phyloP scores from a whole-genome alignment of 2,329 filamentous ascomycete species.

The Ceratocystis colombiana region DNA sequence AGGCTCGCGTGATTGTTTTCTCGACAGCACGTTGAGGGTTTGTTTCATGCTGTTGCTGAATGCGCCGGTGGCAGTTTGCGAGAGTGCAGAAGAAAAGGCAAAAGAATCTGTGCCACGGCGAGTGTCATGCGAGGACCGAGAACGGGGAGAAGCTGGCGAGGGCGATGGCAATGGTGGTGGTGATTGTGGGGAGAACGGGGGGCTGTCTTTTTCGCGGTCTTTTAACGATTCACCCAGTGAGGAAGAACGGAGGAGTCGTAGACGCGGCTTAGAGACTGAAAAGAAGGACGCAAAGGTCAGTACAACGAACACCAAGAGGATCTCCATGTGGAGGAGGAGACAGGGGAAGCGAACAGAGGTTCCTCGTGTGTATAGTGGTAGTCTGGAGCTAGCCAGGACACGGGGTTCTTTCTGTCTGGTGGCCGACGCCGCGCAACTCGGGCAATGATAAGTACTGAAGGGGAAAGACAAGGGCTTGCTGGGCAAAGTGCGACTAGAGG shows the following conservation, averaged over 20 bases:
- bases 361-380: too few species aligned
- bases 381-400: too few species aligned
- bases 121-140: slow-evolving; percentile 12
- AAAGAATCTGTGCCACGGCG: slow-evolving; percentile 29
- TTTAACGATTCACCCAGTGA: slow-evolving; percentile 16
- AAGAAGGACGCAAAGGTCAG: slow-evolving; percentile 23
- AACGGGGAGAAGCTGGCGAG: background rate
- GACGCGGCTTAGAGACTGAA: slow-evolving; percentile 24
- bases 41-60: slow-evolving; percentile 36
- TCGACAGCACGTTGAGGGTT: slow-evolving; percentile 28
- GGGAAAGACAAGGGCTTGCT: too few species aligned
- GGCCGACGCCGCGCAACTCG: too few species aligned
- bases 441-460: too few species aligned
- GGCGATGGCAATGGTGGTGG: slow-evolving; percentile 5
- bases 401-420: too few species aligned
- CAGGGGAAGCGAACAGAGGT: background rate
- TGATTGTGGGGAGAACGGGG: background rate
- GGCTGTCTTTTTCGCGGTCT: slow-evolving; percentile 10
- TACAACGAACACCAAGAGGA: slow-evolving; percentile 19
- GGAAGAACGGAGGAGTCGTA: slow-evolving; percentile 22
- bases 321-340: slow-evolving; percentile 18
- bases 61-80: slow-evolving; percentile 34
- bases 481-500: background rate
- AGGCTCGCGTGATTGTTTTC: slow-evolving; percentile 30
- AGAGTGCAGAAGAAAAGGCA: slow-evolving; percentile 28